Evolutionary conservation across 2,329 filamentous ascomycete species (phyloP).

Genomic region (Emmonsia crescens): DNA sequence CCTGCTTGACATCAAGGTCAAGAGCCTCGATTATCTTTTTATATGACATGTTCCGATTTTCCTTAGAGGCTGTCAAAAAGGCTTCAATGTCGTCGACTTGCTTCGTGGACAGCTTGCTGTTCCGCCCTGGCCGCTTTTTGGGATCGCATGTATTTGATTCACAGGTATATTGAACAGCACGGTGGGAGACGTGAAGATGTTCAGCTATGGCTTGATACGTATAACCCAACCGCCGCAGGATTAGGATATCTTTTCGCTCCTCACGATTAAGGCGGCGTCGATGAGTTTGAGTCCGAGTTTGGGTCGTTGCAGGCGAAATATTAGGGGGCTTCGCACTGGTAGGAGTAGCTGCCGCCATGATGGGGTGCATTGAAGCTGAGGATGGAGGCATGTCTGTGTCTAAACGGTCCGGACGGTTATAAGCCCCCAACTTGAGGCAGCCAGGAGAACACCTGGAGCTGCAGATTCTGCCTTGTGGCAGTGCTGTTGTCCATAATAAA

Average conservation of each 20-base stretch:
- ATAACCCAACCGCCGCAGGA: neutral
- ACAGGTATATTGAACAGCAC: slow-evolving; percentile 1
- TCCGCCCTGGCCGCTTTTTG: neutral
- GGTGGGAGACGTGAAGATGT: neutral
- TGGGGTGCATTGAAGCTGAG: neutral
- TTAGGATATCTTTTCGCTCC: neutral
- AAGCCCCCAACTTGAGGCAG: neutral
- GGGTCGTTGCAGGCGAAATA: neutral
- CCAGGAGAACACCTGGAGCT: neutral
- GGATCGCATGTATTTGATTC: slow-evolving; percentile 2
- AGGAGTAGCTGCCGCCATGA: neutral
- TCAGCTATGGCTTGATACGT: slow-evolving; percentile 1
- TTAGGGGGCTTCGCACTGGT: neutral
- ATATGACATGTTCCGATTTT: neutral
- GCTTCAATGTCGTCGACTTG: slow-evolving; percentile 2
- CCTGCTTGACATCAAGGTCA: slow-evolving; percentile 2
- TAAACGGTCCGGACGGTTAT: neutral
- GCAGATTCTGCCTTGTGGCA: neutral
- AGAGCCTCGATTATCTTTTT: slow-evolving; percentile 3
- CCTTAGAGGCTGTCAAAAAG: slow-evolving; percentile 1
- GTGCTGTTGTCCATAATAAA: neutral
- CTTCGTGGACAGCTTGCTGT: slow-evolving; percentile 1
- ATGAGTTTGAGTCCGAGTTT: neutral
- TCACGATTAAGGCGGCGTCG: slow-evolving; percentile 1
- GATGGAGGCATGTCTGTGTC: neutral